These are phyloP conservation scores for Hymenoscyphus repandus DNA, from an alignment of 2,329 filamentous ascomycete species.

Conservation along the genomic window DNA sequence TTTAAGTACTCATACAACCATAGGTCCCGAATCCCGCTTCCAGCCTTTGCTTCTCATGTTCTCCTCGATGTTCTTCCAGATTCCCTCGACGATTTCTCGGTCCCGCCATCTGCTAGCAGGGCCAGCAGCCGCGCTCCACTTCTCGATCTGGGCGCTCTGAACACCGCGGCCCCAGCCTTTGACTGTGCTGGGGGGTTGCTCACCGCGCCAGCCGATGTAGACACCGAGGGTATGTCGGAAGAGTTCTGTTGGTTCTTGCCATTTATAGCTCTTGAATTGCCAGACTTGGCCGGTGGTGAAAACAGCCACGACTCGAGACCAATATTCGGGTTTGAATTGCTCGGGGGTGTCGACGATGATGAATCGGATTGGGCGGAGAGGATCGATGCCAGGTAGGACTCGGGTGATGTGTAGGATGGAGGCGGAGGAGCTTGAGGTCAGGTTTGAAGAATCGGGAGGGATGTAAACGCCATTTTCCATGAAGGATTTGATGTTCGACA, in stretches of 20 bases:
- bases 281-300: constrained; percentile 97
- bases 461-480: constrained; percentile 79
- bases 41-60: constrained; percentile 85
- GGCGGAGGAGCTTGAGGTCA: constrained; percentile 57
- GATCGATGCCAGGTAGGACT: constrained; percentile 64
- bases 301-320: constrained; percentile 89
- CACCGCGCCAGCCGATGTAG: constrained; percentile 87
- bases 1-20: constrained; percentile 10
- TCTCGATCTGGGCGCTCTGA: constrained; percentile 72
- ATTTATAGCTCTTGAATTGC: constrained; percentile 99
- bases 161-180: constrained; percentile 84
- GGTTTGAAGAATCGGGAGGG: constrained; percentile 60
- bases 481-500: constrained; percentile 94
- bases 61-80: constrained; percentile 85
- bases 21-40: constrained; percentile 64
- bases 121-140: constrained; percentile 58
- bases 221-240: constrained; percentile 85
- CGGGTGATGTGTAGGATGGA: constrained; percentile 86
- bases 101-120: constrained; percentile 66
- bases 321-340: constrained; percentile 97
- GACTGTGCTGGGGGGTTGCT: constrained; percentile 71
- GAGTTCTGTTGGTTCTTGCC: constrained; percentile 80
- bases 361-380: constrained; percentile 75
- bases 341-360: constrained; percentile 91
- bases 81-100: constrained; percentile 83